Conservation (phyloP, 2,329 filamentous ascomycete genomes). For the Aspergillus sp. region DNA sequence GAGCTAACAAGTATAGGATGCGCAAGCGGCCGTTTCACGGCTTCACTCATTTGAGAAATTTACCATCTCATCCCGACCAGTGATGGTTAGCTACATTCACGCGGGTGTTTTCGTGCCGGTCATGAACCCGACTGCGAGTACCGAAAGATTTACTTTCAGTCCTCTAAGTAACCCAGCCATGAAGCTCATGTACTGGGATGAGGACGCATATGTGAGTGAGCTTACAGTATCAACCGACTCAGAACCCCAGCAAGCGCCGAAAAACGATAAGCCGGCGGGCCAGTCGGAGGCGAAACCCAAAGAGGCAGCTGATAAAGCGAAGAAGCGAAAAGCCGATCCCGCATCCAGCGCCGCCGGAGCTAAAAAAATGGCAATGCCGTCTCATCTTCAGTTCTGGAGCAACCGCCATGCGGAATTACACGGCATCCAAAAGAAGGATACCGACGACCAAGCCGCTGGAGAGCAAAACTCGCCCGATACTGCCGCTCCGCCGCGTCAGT, state of each 20-base stretch:
- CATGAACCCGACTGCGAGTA: slow-evolving; percentile 58
- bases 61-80: slow-evolving; percentile 71
- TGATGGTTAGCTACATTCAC: slow-evolving; percentile 73
- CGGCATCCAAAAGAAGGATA: slow-evolving; percentile 44
- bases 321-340: slow-evolving; percentile 49
- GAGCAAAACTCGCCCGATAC: slow-evolving; percentile 19
- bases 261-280: slow-evolving; percentile 17
- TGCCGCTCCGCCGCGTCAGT: slow-evolving; percentile 49
- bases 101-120: slow-evolving; percentile 82
- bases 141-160: slow-evolving; percentile 66
- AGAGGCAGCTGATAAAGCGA: slow-evolving; percentile 46
- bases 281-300: slow-evolving; percentile 27
- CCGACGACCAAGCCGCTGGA: slow-evolving; percentile 22
- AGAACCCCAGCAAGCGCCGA: slow-evolving; percentile 24
- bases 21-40: slow-evolving; percentile 70
- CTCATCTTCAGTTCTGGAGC: slow-evolving; percentile 70
- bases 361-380: slow-evolving; percentile 55
- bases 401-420: slow-evolving; percentile 69
- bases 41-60: slow-evolving; percentile 72
- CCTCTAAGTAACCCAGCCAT: slow-evolving; percentile 68
- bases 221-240: slow-evolving; percentile 57
- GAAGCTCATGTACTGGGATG: slow-evolving; percentile 74
- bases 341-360: slow-evolving; percentile 29
- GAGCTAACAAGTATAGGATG: slow-evolving; percentile 51
- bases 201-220: slow-evolving; percentile 69